These are phyloP conservation scores for Xerocomus nothofagi DNA, from an alignment of 1,284 basidiomycete genomes.

Conservation along the genomic window DNA sequence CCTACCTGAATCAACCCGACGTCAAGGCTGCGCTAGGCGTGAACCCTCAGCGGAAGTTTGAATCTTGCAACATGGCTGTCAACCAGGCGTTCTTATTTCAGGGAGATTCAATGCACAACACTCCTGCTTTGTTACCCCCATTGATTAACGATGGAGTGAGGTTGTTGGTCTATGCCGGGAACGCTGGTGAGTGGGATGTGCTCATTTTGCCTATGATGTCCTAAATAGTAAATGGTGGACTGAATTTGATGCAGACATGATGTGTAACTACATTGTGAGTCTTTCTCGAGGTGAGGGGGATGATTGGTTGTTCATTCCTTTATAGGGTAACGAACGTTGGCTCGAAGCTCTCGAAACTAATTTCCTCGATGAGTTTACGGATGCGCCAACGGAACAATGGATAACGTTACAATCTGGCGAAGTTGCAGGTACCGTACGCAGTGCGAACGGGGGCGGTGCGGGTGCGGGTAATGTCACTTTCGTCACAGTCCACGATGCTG, in stretches of 20 bases:
- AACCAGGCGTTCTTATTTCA: slow-evolving; percentile 59
- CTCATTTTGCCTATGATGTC: not conserved
- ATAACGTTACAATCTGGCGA: slow-evolving; percentile 46
- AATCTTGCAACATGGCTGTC: slow-evolving; percentile 47
- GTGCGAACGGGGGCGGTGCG: slow-evolving; percentile 58
- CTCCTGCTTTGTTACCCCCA: slow-evolving; percentile 61
- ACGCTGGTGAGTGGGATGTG: slow-evolving; percentile 45
- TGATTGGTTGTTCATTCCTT: slow-evolving; percentile 15
- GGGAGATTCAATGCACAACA: slow-evolving; percentile 71
- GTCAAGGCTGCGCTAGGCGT: slow-evolving; percentile 69
- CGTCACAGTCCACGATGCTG: slow-evolving; percentile 70
- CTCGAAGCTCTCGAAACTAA: slow-evolving; percentile 58
- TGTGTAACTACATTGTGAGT: slow-evolving; percentile 75
- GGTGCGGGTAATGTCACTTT: slow-evolving; percentile 77
- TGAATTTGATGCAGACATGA: slow-evolving; percentile 55
- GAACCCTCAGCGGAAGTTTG: slow-evolving; percentile 48
- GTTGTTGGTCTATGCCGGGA: slow-evolving; percentile 72
- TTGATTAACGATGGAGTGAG: slow-evolving; percentile 70
- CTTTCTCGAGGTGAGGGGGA: slow-evolving; percentile 18
- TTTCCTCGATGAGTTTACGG: slow-evolving; percentile 63
- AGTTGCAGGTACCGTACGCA: slow-evolving; percentile 57
- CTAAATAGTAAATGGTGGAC: not conserved
- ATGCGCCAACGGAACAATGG: slow-evolving; percentile 56
- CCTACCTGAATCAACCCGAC: slow-evolving; percentile 58
- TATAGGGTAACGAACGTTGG: slow-evolving; percentile 73